Base-by-base conservation (phyloP, 2,329 filamentous ascomycete species). In the Cucurbitaria berberidis region DNA sequence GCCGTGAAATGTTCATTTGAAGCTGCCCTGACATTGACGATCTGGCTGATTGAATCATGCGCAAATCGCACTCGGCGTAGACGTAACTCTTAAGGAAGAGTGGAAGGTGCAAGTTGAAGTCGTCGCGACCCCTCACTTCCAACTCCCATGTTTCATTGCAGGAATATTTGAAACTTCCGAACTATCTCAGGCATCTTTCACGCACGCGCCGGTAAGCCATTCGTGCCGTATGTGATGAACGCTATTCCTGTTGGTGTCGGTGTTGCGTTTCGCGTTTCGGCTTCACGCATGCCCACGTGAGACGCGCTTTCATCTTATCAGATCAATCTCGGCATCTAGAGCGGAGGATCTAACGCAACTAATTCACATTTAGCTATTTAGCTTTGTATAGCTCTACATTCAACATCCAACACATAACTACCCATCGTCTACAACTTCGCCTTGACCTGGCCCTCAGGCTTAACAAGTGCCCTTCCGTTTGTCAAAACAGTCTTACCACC, bases 401-500 rank as follows among this genome's bases (percentile, higher is more conserved):
- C 30, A n/a, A 30, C 27, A 30, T 30, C 27, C 11, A 34, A 34
- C 2, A 8, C n/a, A 4, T 16, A 34, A 34, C 30, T 34, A 16
- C 36, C 13, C 42, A 18, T 13, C 29, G 45, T 60, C 55, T 74
- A 77, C 66, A 77, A 53, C 59, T 76, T 76, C 16, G 69, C 67
- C 65, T 75, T 74, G 32, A 58, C 64, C 41, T 76, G 72, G 7
- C 77, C 82, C 45, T 82, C 82, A 53, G 85, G 79, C 82, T 84
- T 91, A 69, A 97, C 84, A 72, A 93, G 74, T 22, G 90, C 91
- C 52, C 91, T 82, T 4, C 93, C 93, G 74, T 97, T 96, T 77
- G 87, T 95, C 76, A 97, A 78, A 56, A 90, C 91, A 16, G 92
- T 86, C 82, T 95, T 96, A 27, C 90, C 91, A 27, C 88, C 86